These are phyloP conservation scores for Telfairia occidentalis DNA, from an alignment of 331 rosid genomes.

Conservation along the genomic window DNA sequence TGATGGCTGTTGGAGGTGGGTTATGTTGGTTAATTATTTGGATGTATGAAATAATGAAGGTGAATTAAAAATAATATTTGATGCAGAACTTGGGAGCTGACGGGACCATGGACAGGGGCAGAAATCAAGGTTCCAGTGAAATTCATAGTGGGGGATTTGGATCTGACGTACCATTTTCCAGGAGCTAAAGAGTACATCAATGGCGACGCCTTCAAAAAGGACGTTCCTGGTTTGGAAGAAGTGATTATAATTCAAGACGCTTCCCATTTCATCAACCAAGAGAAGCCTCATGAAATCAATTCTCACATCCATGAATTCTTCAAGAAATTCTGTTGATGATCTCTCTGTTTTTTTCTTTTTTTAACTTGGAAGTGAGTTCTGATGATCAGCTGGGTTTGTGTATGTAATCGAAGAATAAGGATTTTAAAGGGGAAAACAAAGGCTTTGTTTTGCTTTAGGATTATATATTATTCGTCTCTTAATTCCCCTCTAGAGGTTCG, in stretches of 20 bases:
- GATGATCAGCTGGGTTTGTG: background rate
- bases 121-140: background rate
- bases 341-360: background rate
- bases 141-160: background rate
- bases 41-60: too few species aligned
- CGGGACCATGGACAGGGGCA: background rate
- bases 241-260: background rate
- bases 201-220: background rate
- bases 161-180: background rate
- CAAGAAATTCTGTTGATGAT: background rate
- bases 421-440: too few species aligned
- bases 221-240: slow-evolving; percentile 6
- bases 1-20: too few species aligned
- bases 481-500: too few species aligned
- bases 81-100: slow-evolving; percentile 4
- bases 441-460: too few species aligned
- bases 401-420: too few species aligned
- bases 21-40: background rate
- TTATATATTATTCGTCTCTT: too few species aligned
- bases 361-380: background rate
- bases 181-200: background rate
- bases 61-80: background rate
- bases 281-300: slow-evolving; percentile 4
- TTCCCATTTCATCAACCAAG: background rate
- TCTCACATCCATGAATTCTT: background rate